Evolutionary conservation across 2,329 filamentous ascomycete species (phyloP).

Genomic region (Mycosphaerella arachidis): DNA sequence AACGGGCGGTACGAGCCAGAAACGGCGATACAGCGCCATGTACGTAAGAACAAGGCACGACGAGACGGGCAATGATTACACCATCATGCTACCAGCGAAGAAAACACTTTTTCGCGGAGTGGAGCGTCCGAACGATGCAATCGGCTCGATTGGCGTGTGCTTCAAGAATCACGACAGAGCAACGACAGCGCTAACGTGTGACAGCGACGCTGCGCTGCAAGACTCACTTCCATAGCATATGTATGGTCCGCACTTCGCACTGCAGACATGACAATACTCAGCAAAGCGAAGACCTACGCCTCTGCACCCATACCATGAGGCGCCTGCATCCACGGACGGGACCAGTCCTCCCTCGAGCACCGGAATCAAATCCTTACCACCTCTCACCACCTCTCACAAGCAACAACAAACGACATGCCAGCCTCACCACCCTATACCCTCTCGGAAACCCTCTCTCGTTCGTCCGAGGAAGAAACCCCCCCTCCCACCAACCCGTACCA

Average conservation of each 20-base stretch:
- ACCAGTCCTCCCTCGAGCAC: too few relatives aligned
- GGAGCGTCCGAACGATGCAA: too few relatives aligned
- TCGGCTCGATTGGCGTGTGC: neutral
- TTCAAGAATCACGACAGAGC: neutral
- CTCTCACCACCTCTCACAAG: neutral
- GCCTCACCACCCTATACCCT: neutral
- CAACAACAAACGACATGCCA: neutral
- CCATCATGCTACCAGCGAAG: neutral
- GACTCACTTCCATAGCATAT: neutral
- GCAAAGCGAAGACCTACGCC: too few relatives aligned
- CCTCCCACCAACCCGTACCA: neutral
- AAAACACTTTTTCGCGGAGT: neutral
- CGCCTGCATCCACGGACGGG: too few relatives aligned
- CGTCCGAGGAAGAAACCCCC: neutral
- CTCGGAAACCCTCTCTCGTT: neutral
- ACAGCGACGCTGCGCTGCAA: neutral
- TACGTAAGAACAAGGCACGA: neutral
- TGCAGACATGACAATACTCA: too few relatives aligned
- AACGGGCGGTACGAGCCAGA: neutral
- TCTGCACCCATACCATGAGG: too few relatives aligned
- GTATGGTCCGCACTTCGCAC: neutral
- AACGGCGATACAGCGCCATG: neutral
- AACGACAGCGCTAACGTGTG: neutral
- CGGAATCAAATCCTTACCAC: neutral
- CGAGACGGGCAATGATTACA: neutral